Conservation (phyloP, 805 yeast species). For the Wickerhamomyces bisporus region DNA sequence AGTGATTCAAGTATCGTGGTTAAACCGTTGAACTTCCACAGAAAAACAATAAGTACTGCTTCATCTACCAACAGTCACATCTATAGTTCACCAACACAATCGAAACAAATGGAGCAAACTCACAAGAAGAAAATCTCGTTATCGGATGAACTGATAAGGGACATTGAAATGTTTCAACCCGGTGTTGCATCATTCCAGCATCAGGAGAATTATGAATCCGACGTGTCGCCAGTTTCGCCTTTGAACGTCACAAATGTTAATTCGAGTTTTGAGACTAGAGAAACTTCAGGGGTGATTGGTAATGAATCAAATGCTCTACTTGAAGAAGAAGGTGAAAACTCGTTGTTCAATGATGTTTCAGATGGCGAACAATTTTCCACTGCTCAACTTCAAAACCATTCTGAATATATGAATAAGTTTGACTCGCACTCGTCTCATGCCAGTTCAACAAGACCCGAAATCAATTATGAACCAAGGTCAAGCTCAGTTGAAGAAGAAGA, state of each 20-base stretch:
- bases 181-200: constrained; percentile 2
- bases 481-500: not conserved
- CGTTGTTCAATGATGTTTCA: constrained; percentile 19
- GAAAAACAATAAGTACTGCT: constrained; percentile 14
- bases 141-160: constrained; percentile 24
- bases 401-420: not conserved
- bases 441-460: constrained; percentile 4
- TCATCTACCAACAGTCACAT: constrained; percentile 5
- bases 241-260: constrained; percentile 1
- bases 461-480: constrained; percentile 1
- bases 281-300: too few relatives aligned
- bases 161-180: constrained; percentile 21
- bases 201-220: constrained; percentile 7
- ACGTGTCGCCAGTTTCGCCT: constrained; percentile 20
- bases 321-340: constrained; percentile 1
- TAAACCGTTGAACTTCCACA: constrained; percentile 21
- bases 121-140: constrained; percentile 22
- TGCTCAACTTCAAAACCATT: not conserved
- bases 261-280: too few relatives aligned
- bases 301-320: not conserved
- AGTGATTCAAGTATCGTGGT: constrained; percentile 10
- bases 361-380: constrained; percentile 5
- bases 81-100: not conserved
- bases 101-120: not conserved
- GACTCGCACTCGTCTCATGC: not conserved